Percentiles rank a stretch among this genome's conserved stretches.
Evolutionary conservation across 2,329 filamentous ascomycete genomes (phyloP).

Genomic region (Mycosphaerella sp.): DNA sequence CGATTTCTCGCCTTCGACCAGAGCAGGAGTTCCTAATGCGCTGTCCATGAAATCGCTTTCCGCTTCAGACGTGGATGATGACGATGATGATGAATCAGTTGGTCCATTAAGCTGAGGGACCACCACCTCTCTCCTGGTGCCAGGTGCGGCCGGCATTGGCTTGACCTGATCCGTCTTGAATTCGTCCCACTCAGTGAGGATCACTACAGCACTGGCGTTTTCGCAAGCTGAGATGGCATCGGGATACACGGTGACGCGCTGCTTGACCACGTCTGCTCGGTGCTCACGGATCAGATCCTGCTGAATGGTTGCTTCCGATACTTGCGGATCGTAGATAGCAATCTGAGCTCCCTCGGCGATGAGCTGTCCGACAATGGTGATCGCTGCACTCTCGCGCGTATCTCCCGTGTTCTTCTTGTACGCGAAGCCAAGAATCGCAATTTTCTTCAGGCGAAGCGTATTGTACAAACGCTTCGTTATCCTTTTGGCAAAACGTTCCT

Average conservation of each 20-base stretch:
- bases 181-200: slow-evolving; percentile 35
- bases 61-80: slow-evolving; percentile 14
- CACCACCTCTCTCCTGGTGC: background rate
- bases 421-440: slow-evolving; percentile 66
- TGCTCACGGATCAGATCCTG: slow-evolving; percentile 29
- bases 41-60: slow-evolving; percentile 21
- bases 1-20: slow-evolving; percentile 5
- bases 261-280: slow-evolving; percentile 24
- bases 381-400: slow-evolving; percentile 63
- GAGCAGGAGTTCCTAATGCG: slow-evolving; percentile 17
- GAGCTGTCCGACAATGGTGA: slow-evolving; percentile 61
- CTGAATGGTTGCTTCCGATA: slow-evolving; percentile 33
- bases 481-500: slow-evolving; percentile 60
- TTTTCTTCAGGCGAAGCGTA: slow-evolving; percentile 63
- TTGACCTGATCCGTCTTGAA: slow-evolving; percentile 31
- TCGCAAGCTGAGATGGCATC: slow-evolving; percentile 33
- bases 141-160: background rate
- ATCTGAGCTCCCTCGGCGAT: slow-evolving; percentile 59
- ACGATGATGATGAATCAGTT: slow-evolving; percentile 12
- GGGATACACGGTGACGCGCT: slow-evolving; percentile 27
- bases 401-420: slow-evolving; percentile 78
- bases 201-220: slow-evolving; percentile 32
- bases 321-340: slow-evolving; percentile 60
- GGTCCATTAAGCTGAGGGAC: background rate
- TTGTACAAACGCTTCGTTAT: slow-evolving; percentile 63